phyloP scores from a whole-genome alignment of 495 filamentous ascomycete genomes.

The Daldinia bambusicola region DNA sequence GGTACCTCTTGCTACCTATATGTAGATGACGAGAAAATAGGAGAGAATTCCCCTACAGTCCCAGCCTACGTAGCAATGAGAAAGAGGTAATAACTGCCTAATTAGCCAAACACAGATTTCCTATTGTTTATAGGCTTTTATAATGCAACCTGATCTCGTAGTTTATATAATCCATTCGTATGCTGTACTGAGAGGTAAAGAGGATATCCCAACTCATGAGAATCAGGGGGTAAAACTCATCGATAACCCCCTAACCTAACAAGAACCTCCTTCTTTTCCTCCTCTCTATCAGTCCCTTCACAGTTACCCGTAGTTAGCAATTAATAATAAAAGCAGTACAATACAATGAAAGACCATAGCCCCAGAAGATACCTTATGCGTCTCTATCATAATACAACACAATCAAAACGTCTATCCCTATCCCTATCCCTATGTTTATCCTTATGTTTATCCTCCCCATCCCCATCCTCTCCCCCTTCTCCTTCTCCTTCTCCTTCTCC shows the following conservation, averaged over 20 bases:
- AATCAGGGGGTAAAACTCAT: background rate
- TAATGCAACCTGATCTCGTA: too few relatives aligned
- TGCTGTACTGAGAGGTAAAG: too few relatives aligned
- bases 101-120: too few relatives aligned
- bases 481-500: conserved; percentile 52
- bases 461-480: background rate
- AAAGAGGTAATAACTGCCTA: too few relatives aligned
- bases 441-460: background rate
- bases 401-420: background rate
- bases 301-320: background rate
- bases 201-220: background rate
- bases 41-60: too few relatives aligned
- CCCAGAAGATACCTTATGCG: background rate
- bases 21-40: too few relatives aligned
- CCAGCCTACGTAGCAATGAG: too few relatives aligned
- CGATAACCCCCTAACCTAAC: background rate
- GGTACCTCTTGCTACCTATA: too few relatives aligned
- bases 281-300: too few relatives aligned
- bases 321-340: background rate
- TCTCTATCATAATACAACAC: background rate
- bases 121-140: too few relatives aligned
- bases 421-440: background rate
- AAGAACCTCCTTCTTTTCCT: background rate
- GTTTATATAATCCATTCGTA: too few relatives aligned
- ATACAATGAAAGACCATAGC: background rate